phyloP scores from a whole-genome alignment of 106 monocot species.

The Acorus calamus region DNA sequence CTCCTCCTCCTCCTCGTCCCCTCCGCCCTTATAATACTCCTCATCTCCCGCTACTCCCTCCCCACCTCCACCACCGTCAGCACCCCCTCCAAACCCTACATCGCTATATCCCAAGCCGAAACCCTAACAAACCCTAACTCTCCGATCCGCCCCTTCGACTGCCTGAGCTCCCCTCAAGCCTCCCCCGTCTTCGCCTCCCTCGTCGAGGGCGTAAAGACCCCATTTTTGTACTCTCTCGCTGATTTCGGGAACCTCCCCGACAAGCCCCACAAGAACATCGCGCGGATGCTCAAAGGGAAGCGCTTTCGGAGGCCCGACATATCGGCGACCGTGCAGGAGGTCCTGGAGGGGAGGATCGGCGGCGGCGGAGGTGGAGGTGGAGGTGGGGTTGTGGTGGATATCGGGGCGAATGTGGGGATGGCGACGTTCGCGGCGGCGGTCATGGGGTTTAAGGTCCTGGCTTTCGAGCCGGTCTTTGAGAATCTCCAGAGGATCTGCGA shows the following conservation, averaged over 20 bases:
- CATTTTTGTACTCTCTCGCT: constrained; percentile 86
- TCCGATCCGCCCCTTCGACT: constrained; percentile 58
- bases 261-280: constrained; percentile 97
- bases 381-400: constrained; percentile 60
- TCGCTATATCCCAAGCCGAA: constrained; percentile 8
- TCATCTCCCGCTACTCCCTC: constrained; percentile 14
- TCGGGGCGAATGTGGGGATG: constrained; percentile 95
- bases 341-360: constrained; percentile 31
- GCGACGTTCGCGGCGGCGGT: constrained; percentile 88
- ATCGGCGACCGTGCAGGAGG: constrained; percentile 65
- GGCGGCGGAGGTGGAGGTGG: not conserved
- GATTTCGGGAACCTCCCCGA: constrained; percentile 87
- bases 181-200: constrained; percentile 69
- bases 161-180: constrained; percentile 62
- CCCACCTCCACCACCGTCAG: constrained; percentile 7
- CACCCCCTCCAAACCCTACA: not conserved
- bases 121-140: constrained; percentile 7
- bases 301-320: constrained; percentile 80
- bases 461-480: constrained; percentile 93
- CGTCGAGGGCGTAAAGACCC: constrained; percentile 68
- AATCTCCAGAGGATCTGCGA: constrained; percentile 90
- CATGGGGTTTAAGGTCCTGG: constrained; percentile 82
- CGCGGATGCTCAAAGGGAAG: constrained; percentile 81
- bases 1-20: constrained; percentile 14
- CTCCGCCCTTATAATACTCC: constrained; percentile 11